phyloP scores from a whole-genome alignment of 768 basidiomycete species.

The Tylopilus plumbeoviolaceoides region DNA sequence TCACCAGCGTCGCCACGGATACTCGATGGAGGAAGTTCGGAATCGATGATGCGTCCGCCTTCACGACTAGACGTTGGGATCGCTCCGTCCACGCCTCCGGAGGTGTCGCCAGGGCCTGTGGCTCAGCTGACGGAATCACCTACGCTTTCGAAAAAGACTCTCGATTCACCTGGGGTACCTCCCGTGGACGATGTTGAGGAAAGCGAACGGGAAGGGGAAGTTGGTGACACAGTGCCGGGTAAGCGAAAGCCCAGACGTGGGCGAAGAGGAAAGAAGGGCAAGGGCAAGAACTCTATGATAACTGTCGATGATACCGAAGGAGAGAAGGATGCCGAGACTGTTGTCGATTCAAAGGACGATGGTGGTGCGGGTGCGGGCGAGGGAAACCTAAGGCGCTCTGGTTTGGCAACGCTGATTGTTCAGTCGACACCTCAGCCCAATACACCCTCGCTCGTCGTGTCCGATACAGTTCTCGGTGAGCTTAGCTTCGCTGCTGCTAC shows the following conservation, averaged over 20 bases:
- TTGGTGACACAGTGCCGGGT: conserved; percentile 38
- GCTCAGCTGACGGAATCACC: conserved; percentile 7
- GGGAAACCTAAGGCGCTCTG: conserved; percentile 11
- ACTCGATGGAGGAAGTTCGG: conserved; percentile 1
- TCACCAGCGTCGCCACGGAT: neutral
- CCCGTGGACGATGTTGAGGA: conserved; percentile 47
- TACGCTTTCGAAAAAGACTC: neutral
- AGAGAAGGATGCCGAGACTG: conserved; percentile 24
- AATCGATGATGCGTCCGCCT: neutral
- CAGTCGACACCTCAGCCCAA: conserved; percentile 18
- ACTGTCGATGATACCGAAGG: conserved; percentile 22
- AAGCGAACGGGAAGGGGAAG: conserved; percentile 51
- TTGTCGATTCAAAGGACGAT: conserved; percentile 34
- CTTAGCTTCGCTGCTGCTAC: neutral
- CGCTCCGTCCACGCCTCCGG: neutral
- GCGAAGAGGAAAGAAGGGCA: conserved; percentile 50
- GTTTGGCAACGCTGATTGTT: conserved; percentile 21
- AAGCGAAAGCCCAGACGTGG: conserved; percentile 37
- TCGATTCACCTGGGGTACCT: conserved; percentile 8
- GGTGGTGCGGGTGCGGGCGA: conserved; percentile 23
- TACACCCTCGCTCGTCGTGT: conserved; percentile 59
- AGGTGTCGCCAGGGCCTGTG: neutral
- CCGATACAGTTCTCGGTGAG: conserved; percentile 72
- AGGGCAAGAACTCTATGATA: conserved; percentile 32
- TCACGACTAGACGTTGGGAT: neutral